Conservation (phyloP, 2,329 filamentous ascomycete genomes). For the Fusarium nematophilum region DNA sequence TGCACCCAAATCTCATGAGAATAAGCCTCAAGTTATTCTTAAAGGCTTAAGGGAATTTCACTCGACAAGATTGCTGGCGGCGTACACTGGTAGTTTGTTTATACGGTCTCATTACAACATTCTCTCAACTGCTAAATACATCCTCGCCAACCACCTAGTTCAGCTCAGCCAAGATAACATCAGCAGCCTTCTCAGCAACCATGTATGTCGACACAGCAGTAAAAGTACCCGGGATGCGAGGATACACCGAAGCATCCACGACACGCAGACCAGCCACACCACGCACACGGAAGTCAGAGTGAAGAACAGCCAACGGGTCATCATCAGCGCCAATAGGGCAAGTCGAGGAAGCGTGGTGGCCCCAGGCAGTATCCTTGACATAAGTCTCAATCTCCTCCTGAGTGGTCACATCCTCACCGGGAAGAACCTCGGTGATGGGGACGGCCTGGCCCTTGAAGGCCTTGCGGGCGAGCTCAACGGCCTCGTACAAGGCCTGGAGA, state of each 20-base stretch:
- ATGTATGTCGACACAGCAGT: constrained; percentile 49
- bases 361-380: constrained; percentile 48
- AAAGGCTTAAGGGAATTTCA: too few relatives aligned
- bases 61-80: too few relatives aligned
- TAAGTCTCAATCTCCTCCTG: constrained; percentile 37
- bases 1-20: too few relatives aligned
- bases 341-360: constrained; percentile 49
- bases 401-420: constrained; percentile 24
- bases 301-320: constrained; percentile 56
- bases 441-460: constrained; percentile 46
- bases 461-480: constrained; percentile 62
- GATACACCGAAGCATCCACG: constrained; percentile 60
- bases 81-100: too few relatives aligned
- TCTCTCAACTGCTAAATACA: too few relatives aligned
- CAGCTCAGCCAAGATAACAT: constrained; percentile 41
- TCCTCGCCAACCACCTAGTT: too few relatives aligned
- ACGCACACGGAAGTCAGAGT: constrained; percentile 60
- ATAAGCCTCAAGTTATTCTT: too few relatives aligned
- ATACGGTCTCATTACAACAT: too few relatives aligned
- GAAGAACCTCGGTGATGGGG: constrained; percentile 35
- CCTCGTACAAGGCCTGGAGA: constrained; percentile 66
- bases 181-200: constrained; percentile 49
- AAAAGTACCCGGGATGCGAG: constrained; percentile 49
- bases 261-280: constrained; percentile 59
- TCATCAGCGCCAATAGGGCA: constrained; percentile 48